phyloP scores from a whole-genome alignment of 225 moss, liverwort and hornwort genomes.

The Sphagnum tenellum region DNA sequence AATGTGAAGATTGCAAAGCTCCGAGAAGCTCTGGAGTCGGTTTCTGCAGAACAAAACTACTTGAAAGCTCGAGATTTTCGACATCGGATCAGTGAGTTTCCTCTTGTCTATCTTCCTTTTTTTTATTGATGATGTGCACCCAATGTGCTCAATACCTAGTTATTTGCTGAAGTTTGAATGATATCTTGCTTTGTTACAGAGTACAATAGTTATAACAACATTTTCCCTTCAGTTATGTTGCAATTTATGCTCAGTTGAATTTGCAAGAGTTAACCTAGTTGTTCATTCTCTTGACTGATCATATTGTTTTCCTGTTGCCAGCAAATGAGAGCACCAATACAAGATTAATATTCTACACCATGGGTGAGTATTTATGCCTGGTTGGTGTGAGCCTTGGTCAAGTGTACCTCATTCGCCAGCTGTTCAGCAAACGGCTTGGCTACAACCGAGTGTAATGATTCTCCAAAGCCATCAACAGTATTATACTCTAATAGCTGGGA shows the following conservation, averaged over 20 bases:
- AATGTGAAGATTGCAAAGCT: conserved; percentile 47
- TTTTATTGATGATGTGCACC: too few species aligned
- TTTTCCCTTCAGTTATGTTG: too few species aligned
- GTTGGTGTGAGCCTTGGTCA: conserved; percentile 65
- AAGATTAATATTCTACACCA: conserved; percentile 59
- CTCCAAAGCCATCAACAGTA: too few species aligned
- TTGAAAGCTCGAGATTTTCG: conserved; percentile 73
- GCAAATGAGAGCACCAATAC: conserved; percentile 79
- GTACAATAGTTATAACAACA: too few species aligned
- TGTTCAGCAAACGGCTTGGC: conserved; percentile 81
- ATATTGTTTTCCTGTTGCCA: conserved; percentile 13
- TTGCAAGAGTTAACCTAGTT: too few species aligned
- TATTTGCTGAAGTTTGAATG: too few species aligned
- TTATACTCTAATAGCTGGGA: too few species aligned
- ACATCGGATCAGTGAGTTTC: conserved; percentile 60
- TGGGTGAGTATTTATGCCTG: conserved; percentile 58
- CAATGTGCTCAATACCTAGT: too few species aligned
- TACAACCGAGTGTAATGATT: conserved; percentile 63
- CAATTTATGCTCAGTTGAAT: too few species aligned
- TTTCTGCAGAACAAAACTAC: conserved; percentile 67
- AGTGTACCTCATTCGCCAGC: conserved; percentile 73
- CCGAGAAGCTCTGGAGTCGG: conserved; percentile 64
- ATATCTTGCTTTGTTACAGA: too few species aligned
- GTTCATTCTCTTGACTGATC: too few species aligned
- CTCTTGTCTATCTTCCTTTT: not conserved